phyloP scores from a whole-genome alignment of 2,329 filamentous ascomycete genomes.

The Mycogone perniciosa region DNA sequence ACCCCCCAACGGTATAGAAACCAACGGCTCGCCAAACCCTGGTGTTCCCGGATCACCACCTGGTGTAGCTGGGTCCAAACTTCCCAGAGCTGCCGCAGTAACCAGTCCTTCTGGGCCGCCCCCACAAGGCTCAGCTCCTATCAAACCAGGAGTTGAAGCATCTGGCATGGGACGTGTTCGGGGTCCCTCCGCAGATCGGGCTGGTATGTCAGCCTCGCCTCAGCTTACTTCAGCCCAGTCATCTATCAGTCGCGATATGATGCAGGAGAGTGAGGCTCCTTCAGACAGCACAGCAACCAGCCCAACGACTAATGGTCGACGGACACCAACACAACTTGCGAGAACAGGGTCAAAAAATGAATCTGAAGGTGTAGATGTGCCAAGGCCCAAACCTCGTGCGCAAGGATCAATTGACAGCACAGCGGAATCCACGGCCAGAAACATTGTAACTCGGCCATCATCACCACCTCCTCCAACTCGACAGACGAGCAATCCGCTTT shows the following conservation, averaged over 20 bases:
- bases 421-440: conserved; percentile 49
- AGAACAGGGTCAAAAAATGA: conserved; percentile 34
- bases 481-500: conserved; percentile 52
- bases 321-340: conserved; percentile 52
- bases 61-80: conserved; percentile 27
- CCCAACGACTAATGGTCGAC: conserved; percentile 49
- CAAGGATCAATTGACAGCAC: conserved; percentile 65
- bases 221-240: conserved; percentile 31
- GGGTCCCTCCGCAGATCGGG: conserved; percentile 45
- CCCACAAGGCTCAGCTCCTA: conserved; percentile 47
- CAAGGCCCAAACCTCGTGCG: conserved; percentile 33
- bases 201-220: conserved; percentile 32
- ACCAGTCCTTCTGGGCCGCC: conserved; percentile 44
- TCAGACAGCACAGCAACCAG: not conserved
- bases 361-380: conserved; percentile 20
- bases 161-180: conserved; percentile 37
- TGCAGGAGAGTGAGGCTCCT: conserved; percentile 41
- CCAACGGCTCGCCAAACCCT: conserved; percentile 27
- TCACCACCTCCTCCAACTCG: conserved; percentile 55
- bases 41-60: conserved; percentile 20
- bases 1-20: conserved; percentile 31
- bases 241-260: conserved; percentile 31
- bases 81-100: conserved; percentile 23
- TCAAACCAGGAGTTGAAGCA: conserved; percentile 39
- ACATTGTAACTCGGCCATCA: conserved; percentile 36